These are phyloP conservation scores for Mycena leptocephala DNA, from an alignment of 768 basidiomycete genomes.

Conservation along the genomic window DNA sequence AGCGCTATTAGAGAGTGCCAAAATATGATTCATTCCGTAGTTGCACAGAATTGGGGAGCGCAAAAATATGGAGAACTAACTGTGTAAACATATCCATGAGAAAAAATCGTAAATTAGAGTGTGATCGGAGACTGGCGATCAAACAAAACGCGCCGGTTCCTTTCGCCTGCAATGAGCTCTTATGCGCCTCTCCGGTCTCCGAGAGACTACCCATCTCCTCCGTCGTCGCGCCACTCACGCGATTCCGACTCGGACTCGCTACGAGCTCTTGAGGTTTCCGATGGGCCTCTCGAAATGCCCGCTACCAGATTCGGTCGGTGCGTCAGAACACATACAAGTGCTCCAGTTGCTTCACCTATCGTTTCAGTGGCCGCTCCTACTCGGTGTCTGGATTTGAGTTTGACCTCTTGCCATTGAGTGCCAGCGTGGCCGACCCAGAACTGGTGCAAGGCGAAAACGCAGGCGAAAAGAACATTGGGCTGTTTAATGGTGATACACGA, in stretches of 20 bases:
- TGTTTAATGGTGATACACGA: slow-evolving; percentile 77
- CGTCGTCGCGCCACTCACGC: slow-evolving; percentile 61
- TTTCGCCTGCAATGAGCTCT: slow-evolving; percentile 58
- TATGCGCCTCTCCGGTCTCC: slow-evolving; percentile 66
- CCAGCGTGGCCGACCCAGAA: slow-evolving; percentile 83
- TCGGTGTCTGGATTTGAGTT: slow-evolving; percentile 87
- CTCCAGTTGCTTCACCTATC: background rate
- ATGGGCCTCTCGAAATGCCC: slow-evolving; percentile 63
- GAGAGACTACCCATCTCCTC: slow-evolving; percentile 52
- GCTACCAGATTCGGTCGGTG: slow-evolving; percentile 56
- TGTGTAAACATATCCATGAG: background rate
- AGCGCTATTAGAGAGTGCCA: slow-evolving; percentile 77
- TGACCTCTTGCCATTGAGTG: slow-evolving; percentile 83
- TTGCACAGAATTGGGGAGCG: slow-evolving; percentile 72
- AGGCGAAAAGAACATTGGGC: slow-evolving; percentile 80
- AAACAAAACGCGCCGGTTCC: background rate
- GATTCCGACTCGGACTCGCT: slow-evolving; percentile 81
- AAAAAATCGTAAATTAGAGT: background rate
- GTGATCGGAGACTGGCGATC: background rate
- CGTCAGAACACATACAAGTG: slow-evolving; percentile 19
- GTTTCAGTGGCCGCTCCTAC: slow-evolving; percentile 68
- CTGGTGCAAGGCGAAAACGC: slow-evolving; percentile 58
- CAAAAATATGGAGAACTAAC: slow-evolving; percentile 19
- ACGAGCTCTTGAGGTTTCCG: slow-evolving; percentile 84
- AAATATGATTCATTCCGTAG: slow-evolving; percentile 83